A percentile compares a stretch with the other conserved stretches of the same genome.
phyloP scores from a whole-genome alignment of 176 grass and related monocot species.

The Bonia amplexicaulis region DNA sequence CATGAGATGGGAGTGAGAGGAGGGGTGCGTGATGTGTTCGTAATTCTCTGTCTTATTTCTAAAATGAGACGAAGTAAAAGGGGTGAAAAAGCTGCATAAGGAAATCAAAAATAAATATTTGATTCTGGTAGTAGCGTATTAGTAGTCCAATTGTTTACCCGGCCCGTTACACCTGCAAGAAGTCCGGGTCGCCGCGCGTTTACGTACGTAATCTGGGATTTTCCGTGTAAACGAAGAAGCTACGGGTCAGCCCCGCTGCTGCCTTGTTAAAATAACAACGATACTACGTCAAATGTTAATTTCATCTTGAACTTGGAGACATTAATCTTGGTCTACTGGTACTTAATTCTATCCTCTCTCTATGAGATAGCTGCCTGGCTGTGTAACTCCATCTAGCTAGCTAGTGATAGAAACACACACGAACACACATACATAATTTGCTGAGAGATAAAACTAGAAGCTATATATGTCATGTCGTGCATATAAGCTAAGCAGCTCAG shows the following conservation, averaged over 20 bases:
- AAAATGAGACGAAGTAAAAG: no score
- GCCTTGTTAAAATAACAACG: neutral
- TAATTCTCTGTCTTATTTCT: no score
- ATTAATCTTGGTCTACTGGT: neutral
- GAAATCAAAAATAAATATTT: no score
- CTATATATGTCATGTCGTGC: neutral
- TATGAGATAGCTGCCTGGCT: neutral
- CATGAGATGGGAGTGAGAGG: no score
- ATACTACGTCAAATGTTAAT: neutral
- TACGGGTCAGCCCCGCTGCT: neutral
- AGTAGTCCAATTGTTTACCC: neutral
- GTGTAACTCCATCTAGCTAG: neutral
- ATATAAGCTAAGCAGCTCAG: neutral
- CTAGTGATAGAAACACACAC: neutral
- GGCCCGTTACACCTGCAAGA: neutral
- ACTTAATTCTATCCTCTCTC: neutral
- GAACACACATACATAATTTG: no score
- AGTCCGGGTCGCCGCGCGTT: neutral
- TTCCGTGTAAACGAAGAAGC: neutral
- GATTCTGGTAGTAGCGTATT: neutral
- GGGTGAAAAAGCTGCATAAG: no score
- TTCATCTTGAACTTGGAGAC: neutral
- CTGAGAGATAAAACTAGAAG: neutral
- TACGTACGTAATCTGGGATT: neutral
- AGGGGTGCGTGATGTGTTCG: accelerated